Evolutionary conservation across 768 basidiomycete species (phyloP).

Genomic region (Suillus hirtellus): DNA sequence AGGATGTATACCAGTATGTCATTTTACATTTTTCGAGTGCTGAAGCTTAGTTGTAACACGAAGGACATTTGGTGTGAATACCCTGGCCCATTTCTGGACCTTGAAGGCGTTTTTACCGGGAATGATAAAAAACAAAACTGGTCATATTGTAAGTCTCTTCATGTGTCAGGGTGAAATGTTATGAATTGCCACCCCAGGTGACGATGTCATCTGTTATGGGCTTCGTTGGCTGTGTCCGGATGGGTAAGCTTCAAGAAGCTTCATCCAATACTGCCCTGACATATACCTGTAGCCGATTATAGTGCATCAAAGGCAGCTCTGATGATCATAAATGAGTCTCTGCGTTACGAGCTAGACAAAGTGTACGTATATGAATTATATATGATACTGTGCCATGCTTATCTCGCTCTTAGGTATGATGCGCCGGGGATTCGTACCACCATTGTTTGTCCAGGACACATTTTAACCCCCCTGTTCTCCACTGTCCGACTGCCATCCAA

Average conservation of each 20-base stretch:
- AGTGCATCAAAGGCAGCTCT: slow-evolving; percentile 92
- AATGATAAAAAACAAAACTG: slow-evolving; percentile 74
- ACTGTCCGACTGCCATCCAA: slow-evolving; percentile 50
- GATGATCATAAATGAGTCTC: slow-evolving; percentile 74
- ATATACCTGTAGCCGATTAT: slow-evolving; percentile 68
- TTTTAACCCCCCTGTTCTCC: slow-evolving; percentile 79
- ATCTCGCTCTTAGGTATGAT: slow-evolving; percentile 51
- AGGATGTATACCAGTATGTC: slow-evolving; percentile 77
- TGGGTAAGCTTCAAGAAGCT: slow-evolving; percentile 52
- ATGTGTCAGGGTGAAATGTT: slow-evolving; percentile 6
- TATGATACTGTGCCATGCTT: slow-evolving; percentile 8
- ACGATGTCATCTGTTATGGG: slow-evolving; percentile 79
- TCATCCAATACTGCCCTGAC: slow-evolving; percentile 6
- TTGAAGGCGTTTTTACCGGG: slow-evolving; percentile 90
- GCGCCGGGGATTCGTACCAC: slow-evolving; percentile 84
- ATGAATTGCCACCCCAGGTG: slow-evolving; percentile 46
- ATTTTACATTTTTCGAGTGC: not conserved
- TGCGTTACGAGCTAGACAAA: slow-evolving; percentile 87
- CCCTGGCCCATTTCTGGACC: slow-evolving; percentile 87
- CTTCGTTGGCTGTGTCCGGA: slow-evolving; percentile 67
- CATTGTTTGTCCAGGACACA: slow-evolving; percentile 78
- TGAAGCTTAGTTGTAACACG: not conserved
- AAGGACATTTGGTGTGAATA: slow-evolving; percentile 91
- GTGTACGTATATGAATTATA: slow-evolving; percentile 42
- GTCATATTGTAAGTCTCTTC: slow-evolving; percentile 74